Evolutionary conservation across 306 rosid genomes (phyloP), one percentile per base, ranked within the genome.

Genomic region (Prunus padus): DNA sequence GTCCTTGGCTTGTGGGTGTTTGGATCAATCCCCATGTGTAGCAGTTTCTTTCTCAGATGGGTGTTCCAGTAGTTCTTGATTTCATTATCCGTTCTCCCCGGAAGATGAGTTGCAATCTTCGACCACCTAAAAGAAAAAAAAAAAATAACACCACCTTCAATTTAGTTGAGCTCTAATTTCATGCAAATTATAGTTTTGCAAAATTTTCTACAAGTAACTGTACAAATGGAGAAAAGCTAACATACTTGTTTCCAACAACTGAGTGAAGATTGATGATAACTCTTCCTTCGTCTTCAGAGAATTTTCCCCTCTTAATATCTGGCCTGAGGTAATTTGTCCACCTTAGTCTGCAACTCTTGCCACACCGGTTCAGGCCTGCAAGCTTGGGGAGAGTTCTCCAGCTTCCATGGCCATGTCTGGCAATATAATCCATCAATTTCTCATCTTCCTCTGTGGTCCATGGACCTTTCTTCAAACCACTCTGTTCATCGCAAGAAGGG

Each of bases 61-160:
- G 98, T 94, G 82, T 94, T 93, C 98, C 98, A 93, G 15, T 74
- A 93, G 44, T 93, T 93, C 84, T 93, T 93, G 31, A 93, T 91
- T 70, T 94, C 97, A 20, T 94, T 94, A 56, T 94, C 98, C 0
- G 98, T 94, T 79, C 97, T 16, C 22, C 98, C 95, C 0, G 96
- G 96, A 44, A 94, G 94, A 88, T 90, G 91, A 0, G 78, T 52
- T 44, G 98, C 98, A 76, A 94, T 94, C 85, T 77, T 91, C 2
- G 98, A 94, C 98, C 98, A 94, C 81, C 98, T 94, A 69, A 50
- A 74, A 46, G 6, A 51, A 69, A 15, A 59, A 23, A 26, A 28
- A 20, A 67, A 33, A 1, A 4, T 33, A 33, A 31, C 13, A 15
- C 33, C 11, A 76, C 26, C 76, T 42, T 61, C 11, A 72, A 57